Percentiles rank a stretch among this genome's conserved stretches.
Evolutionary conservation across 768 basidiomycete genomes (phyloP).

Genomic region (Sistotremastrum suecicum): DNA sequence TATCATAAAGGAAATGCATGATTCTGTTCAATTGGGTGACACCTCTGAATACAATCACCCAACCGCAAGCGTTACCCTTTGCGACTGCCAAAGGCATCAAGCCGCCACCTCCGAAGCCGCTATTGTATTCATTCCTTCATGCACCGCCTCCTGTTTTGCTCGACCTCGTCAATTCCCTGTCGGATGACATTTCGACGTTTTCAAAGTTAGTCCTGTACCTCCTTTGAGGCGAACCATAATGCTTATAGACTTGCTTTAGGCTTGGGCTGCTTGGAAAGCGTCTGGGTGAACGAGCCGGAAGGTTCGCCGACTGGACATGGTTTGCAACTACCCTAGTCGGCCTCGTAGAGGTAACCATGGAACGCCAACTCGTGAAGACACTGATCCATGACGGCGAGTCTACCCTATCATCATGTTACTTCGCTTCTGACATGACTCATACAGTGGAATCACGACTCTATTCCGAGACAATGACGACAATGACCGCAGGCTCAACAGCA

Average conservation of each 20-base stretch:
- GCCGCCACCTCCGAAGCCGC: conserved; percentile 29
- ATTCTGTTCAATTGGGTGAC: conserved; percentile 77
- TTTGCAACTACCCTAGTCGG: conserved; percentile 64
- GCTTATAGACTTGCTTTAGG: neutral
- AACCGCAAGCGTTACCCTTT: conserved; percentile 50
- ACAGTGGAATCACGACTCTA: conserved; percentile 64
- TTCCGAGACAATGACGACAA: conserved; percentile 54
- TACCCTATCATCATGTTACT: conserved; percentile 2
- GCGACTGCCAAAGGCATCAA: conserved; percentile 30
- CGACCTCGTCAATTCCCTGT: conserved; percentile 56
- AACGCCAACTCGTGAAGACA: conserved; percentile 53
- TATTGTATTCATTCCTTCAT: conserved; percentile 62
- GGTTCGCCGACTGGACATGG: conserved; percentile 82
- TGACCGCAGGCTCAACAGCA: conserved; percentile 44
- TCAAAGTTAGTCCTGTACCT: conserved; percentile 20
- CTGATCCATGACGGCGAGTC: conserved; percentile 47
- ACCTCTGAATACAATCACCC: conserved; percentile 58
- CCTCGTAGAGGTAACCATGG: conserved; percentile 72
- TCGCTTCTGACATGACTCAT: conserved; percentile 3
- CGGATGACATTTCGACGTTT: conserved; percentile 73
- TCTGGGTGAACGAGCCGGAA: conserved; percentile 53
- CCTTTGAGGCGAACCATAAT: neutral
- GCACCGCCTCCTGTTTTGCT: conserved; percentile 74
- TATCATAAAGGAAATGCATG: conserved; percentile 49
- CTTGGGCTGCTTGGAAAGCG: conserved; percentile 55